Percentiles rank a stretch among this genome's conserved stretches.
Evolutionary conservation across 768 basidiomycete genomes (phyloP).

Genomic region (Paxillus involutus): DNA sequence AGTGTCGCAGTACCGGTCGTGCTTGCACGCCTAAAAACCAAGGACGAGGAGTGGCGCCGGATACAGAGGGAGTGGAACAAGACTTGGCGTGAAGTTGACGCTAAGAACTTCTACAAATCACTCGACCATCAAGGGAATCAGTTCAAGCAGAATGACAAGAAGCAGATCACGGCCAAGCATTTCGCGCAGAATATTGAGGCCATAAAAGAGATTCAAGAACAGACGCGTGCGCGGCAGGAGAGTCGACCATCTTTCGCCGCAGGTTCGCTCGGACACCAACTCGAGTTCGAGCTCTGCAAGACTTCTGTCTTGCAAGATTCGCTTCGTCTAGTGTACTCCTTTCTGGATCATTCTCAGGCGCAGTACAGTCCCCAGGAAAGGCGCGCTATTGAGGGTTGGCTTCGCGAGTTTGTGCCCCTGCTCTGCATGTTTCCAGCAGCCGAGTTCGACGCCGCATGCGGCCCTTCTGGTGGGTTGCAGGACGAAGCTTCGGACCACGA

Average conservation of each 20-base stretch:
- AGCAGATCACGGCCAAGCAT: constrained; percentile 79
- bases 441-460: constrained; percentile 66
- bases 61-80: constrained; percentile 94
- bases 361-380: constrained; percentile 77
- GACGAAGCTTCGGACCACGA: constrained; percentile 35
- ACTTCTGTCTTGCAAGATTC: constrained; percentile 81
- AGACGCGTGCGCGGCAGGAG: constrained; percentile 28
- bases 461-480: constrained; percentile 50
- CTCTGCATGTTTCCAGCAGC: constrained; percentile 70
- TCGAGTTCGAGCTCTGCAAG: constrained; percentile 78
- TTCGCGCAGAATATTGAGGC: constrained; percentile 80
- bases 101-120: constrained; percentile 97
- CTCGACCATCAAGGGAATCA: constrained; percentile 94
- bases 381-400: constrained; percentile 79
- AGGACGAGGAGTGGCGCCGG: constrained; percentile 96
- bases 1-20: constrained; percentile 90
- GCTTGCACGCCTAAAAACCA: constrained; percentile 82
- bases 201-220: constrained; percentile 59
- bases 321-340: constrained; percentile 87
- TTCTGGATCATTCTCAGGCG: constrained; percentile 83
- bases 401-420: constrained; percentile 80
- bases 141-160: constrained; percentile 97
- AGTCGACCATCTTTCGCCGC: constrained; percentile 38
- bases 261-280: constrained; percentile 63
- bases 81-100: constrained; percentile 96